These are phyloP conservation scores for Daldinia sp. DNA, from an alignment of 2,329 filamentous ascomycete genomes.

Conservation along the genomic window DNA sequence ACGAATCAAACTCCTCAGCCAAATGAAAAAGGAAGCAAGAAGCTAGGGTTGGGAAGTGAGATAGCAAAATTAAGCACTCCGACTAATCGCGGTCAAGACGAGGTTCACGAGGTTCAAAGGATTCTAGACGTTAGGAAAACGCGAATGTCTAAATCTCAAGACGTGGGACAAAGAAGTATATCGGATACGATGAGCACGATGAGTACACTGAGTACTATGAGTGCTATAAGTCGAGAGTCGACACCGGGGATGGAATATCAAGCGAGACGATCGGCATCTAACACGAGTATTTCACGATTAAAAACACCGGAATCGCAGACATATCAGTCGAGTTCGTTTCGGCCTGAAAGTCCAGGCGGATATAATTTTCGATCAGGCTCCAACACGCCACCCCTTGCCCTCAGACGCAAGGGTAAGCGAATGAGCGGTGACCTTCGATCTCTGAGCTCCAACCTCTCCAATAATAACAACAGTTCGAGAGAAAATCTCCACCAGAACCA, in stretches of 20 bases:
- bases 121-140: constrained; percentile 35
- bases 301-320: constrained; percentile 63
- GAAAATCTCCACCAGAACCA: constrained; percentile 39
- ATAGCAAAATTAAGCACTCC: constrained; percentile 41
- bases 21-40: constrained; percentile 44
- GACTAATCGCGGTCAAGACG: constrained; percentile 22
- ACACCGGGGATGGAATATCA: constrained; percentile 38
- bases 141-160: constrained; percentile 28
- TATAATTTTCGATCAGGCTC: constrained; percentile 60
- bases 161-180: constrained; percentile 46
- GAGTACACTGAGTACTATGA: too few relatives aligned
- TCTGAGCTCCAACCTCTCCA: constrained; percentile 60
- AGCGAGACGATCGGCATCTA: constrained; percentile 58
- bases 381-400: constrained; percentile 71
- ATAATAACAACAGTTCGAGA: constrained; percentile 45
- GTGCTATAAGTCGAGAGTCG: constrained; percentile 34
- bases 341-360: constrained; percentile 71
- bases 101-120: constrained; percentile 8
- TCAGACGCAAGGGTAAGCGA: constrained; percentile 69
- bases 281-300: constrained; percentile 61
- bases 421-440: constrained; percentile 81
- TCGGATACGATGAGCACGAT: too few relatives aligned
- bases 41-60: constrained; percentile 40
- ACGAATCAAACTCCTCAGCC: constrained; percentile 47
- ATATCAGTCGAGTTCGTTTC: too few relatives aligned